Conservation (phyloP, 768 basidiomycete species). For the Galerina sulciceps region DNA sequence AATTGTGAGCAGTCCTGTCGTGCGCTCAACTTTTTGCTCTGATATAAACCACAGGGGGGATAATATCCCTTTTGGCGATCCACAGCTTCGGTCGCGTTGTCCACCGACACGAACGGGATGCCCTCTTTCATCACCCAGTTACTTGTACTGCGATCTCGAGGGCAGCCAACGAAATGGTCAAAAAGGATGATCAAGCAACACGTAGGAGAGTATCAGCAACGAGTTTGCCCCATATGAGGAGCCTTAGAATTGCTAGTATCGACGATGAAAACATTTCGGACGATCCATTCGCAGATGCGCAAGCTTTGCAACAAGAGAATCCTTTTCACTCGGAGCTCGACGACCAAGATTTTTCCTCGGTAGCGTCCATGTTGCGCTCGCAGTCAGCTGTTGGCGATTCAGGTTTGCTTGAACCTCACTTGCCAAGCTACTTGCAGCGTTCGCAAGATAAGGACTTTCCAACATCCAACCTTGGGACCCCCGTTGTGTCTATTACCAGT, state of each 20-base stretch:
- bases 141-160: constrained; percentile 41
- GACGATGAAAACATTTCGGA: constrained; percentile 16
- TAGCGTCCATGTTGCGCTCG: constrained; percentile 7
- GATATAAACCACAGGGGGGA: constrained; percentile 44
- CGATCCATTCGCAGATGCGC: constrained; percentile 39
- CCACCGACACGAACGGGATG: constrained; percentile 62
- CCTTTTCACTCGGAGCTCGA: constrained; percentile 14
- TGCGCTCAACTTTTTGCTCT: neutral
- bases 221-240: constrained; percentile 13
- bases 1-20: constrained; percentile 47
- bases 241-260: constrained; percentile 9
- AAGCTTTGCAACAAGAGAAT: constrained; percentile 13
- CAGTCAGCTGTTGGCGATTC: neutral
- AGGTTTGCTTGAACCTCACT: neutral
- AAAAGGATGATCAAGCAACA: constrained; percentile 5
- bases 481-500: constrained; percentile 29
- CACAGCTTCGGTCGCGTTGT: constrained; percentile 66
- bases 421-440: constrained; percentile 3
- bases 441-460: constrained; percentile 26
- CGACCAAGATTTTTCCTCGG: constrained; percentile 2
- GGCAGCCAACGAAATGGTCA: constrained; percentile 27
- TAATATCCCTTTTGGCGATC: constrained; percentile 59
- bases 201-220: constrained; percentile 11
- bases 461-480: constrained; percentile 32
- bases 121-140: constrained; percentile 51